A percentile compares a stretch with the other conserved stretches of the same genome.
phyloP scores from a whole-genome alignment of 2,329 filamentous ascomycete species.

The Aspergillus versicolor region DNA sequence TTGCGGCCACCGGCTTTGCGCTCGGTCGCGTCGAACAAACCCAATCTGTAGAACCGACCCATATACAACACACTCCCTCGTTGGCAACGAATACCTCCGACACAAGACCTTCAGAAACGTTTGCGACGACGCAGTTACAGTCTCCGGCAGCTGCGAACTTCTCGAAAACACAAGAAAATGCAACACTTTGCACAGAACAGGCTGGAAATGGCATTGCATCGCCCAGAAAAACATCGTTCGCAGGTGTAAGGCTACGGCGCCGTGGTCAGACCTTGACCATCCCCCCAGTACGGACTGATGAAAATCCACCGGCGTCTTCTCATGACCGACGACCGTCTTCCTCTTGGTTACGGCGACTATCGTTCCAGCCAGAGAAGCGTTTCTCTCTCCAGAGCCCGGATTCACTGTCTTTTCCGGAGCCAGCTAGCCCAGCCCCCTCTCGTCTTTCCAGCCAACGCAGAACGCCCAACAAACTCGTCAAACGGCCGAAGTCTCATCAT shows the following conservation, averaged over 20 bases:
- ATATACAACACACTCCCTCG: constrained; percentile 20
- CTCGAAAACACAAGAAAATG: constrained; percentile 17
- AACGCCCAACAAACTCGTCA: constrained; percentile 61
- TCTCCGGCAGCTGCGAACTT: constrained; percentile 11
- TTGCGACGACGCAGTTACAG: constrained; percentile 16
- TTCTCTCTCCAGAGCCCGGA: constrained; percentile 50
- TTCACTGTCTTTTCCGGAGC: constrained; percentile 55
- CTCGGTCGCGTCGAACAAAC: constrained; percentile 52
- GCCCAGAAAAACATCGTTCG: constrained; percentile 28
- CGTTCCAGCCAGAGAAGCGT: constrained; percentile 50
- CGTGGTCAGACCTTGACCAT: constrained; percentile 39
- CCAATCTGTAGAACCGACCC: constrained; percentile 27
- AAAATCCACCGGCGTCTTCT: constrained; percentile 25
- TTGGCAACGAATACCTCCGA: constrained; percentile 17
- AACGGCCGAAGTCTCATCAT: constrained; percentile 58
- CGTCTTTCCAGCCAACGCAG: constrained; percentile 30
- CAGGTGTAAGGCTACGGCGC: constrained; percentile 31
- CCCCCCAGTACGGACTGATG: constrained; percentile 27
- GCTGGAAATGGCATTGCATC: constrained; percentile 20
- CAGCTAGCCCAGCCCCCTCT: constrained; percentile 51
- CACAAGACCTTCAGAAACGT: constrained; percentile 20
- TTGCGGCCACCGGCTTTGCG: constrained; percentile 59
- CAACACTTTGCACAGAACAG: constrained; percentile 7
- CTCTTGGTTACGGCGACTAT: constrained; percentile 59
- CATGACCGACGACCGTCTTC: constrained; percentile 43